Evolutionary conservation across 31 red algal species (phyloP).

Genomic region (Bonnemaisonia californica): DNA sequence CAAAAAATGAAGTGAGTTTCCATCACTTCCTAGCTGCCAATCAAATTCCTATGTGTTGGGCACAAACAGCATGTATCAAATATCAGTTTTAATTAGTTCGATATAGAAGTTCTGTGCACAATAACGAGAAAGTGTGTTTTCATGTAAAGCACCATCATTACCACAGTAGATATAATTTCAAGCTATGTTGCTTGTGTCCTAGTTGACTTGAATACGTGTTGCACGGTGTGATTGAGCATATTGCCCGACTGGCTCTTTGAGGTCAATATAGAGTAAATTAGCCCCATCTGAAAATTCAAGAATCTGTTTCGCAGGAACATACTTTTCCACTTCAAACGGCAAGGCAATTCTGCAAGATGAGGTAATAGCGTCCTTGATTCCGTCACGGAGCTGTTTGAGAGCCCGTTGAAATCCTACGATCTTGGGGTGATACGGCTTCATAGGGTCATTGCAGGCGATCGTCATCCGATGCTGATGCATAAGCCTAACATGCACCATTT

Average conservation of each 20-base stretch:
- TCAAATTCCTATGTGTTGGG: too few relatives aligned
- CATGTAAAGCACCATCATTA: too few relatives aligned
- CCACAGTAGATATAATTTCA: too few relatives aligned
- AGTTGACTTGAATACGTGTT: slow-evolving; percentile 2
- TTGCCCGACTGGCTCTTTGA: slow-evolving; percentile 2
- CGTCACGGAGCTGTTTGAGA: slow-evolving; percentile 2
- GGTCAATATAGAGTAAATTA: background rate
- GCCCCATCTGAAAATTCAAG: slow-evolving; percentile 12
- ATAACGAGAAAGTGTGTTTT: too few relatives aligned
- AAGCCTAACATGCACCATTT: background rate
- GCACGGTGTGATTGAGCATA: background rate
- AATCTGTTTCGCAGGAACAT: background rate
- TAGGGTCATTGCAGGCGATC: background rate
- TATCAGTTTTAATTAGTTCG: too few relatives aligned
- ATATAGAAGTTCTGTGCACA: too few relatives aligned
- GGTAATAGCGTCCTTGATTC: background rate
- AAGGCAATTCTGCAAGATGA: background rate
- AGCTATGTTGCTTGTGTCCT: too few relatives aligned
- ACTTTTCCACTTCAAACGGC: background rate
- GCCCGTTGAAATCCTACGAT: background rate
- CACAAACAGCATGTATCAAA: too few relatives aligned
- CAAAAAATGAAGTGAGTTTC: too few relatives aligned
- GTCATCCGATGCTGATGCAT: background rate
- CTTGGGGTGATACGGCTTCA: slow-evolving; percentile 17
- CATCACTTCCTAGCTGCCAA: too few relatives aligned